A percentile compares a stretch with the other conserved stretches of the same genome.
Evolutionary conservation across 2,329 filamentous ascomycete species (phyloP).

Genomic region (Fusarium gaditjirri): DNA sequence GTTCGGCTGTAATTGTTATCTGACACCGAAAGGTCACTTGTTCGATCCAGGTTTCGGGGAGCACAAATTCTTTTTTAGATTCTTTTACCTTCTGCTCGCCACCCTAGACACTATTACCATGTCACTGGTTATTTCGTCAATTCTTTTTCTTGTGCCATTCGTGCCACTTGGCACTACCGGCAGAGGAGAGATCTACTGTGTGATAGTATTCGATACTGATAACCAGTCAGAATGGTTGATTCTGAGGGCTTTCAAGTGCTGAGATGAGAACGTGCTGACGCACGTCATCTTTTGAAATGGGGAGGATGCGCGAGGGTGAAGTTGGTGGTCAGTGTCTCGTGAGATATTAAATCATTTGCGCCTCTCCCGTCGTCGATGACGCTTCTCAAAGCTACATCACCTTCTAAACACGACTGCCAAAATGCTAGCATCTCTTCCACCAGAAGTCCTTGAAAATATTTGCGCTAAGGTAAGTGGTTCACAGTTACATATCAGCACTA

Average conservation of each 20-base stretch:
- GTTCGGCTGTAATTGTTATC: slow-evolving; percentile 27
- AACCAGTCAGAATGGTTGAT: background rate
- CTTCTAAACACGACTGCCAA: accelerated
- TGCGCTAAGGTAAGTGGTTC: background rate
- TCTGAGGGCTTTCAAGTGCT: background rate
- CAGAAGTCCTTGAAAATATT: background rate
- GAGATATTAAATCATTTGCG: background rate
- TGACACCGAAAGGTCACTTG: slow-evolving; percentile 28
- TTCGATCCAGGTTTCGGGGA: slow-evolving; percentile 32
- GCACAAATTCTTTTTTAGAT: background rate
- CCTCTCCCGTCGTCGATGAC: accelerated
- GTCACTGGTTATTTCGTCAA: background rate
- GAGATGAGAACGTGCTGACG: slow-evolving; percentile 13
- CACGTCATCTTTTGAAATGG: background rate
- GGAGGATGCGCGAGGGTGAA: background rate
- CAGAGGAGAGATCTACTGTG: accelerated
- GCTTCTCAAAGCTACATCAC: accelerated
- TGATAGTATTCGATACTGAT: accelerated
- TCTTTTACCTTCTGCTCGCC: background rate
- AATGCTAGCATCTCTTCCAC: background rate
- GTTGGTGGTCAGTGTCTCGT: background rate
- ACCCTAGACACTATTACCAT: background rate
- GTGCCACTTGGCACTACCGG: background rate
- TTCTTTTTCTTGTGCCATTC: background rate
- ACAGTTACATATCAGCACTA: accelerated